Evolutionary conservation across 1,284 basidiomycete genomes (phyloP).

Genomic region (Ganoderma resinaceum): DNA sequence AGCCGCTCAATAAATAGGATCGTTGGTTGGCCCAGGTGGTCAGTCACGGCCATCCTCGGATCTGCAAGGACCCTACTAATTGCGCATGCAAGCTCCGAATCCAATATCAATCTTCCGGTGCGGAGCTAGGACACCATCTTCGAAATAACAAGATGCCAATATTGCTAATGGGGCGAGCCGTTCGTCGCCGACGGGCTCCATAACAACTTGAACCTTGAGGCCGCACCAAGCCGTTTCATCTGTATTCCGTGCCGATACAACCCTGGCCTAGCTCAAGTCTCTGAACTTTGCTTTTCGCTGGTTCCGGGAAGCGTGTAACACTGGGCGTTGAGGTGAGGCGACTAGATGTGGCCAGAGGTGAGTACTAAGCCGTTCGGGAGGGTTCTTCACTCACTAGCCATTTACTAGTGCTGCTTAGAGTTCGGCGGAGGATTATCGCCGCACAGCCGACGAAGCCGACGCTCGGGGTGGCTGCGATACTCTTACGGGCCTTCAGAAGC

Average conservation of each 20-base stretch:
- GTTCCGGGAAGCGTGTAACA: background rate
- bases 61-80: background rate
- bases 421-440: background rate
- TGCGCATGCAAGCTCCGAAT: background rate
- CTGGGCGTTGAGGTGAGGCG: background rate
- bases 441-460: background rate
- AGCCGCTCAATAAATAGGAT: background rate
- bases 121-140: background rate
- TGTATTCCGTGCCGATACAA: background rate
- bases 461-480: background rate
- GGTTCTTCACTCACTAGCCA: background rate
- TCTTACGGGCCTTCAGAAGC: background rate
- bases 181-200: background rate
- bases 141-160: background rate
- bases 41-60: background rate
- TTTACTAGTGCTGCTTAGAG: background rate
- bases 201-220: background rate
- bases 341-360: background rate
- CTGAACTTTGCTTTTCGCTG: background rate
- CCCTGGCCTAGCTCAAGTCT: background rate
- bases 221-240: background rate
- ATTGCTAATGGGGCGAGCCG: background rate
- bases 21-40: background rate
- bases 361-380: background rate
- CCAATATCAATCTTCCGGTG: background rate